phyloP scores from a whole-genome alignment of 305 asterid species.

The Fraxinus sp. region DNA sequence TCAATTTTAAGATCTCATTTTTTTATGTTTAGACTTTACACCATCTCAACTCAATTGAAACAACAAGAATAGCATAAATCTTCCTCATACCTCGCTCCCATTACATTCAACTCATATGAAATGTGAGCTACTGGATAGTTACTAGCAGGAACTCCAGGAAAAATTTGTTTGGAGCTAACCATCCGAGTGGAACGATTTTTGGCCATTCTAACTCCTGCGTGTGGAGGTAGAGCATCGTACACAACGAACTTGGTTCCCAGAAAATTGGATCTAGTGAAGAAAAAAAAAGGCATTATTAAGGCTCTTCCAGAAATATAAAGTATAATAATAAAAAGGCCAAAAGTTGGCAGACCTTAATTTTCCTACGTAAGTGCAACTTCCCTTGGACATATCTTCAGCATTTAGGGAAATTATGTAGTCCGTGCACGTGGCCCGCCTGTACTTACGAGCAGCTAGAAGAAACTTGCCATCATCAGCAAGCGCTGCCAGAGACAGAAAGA shows the following conservation, averaged over 20 bases:
- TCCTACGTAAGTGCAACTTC: conserved; percentile 61
- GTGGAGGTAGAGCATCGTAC: conserved; percentile 68
- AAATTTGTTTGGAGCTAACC: conserved; percentile 53
- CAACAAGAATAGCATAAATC: conserved; percentile 1
- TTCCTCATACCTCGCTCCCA: conserved; percentile 70
- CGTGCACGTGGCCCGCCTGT: conserved; percentile 74
- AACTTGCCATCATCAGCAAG: conserved; percentile 91
- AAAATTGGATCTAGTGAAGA: conserved; percentile 64
- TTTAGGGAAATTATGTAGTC: conserved; percentile 74
- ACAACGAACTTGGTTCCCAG: conserved; percentile 78
- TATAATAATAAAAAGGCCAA: background rate
- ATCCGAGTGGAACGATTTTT: conserved; percentile 56
- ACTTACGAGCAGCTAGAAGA: conserved; percentile 86
- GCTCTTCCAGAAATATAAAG: background rate
- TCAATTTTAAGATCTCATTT: background rate
- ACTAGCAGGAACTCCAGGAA: conserved; percentile 53
- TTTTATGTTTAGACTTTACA: conserved; percentile 13
- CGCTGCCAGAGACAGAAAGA: conserved; percentile 50
- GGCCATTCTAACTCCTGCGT: conserved; percentile 55
- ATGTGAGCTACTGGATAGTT: conserved; percentile 42
- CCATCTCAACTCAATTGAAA: background rate
- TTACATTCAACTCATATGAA: conserved; percentile 45
- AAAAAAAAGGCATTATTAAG: conserved; percentile 18
- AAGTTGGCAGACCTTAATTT: conserved; percentile 62
- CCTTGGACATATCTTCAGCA: conserved; percentile 65